Evolutionary conservation across 352 stramenopile genomes (phyloP).

Genomic region (Thalassiosira pacifica): DNA sequence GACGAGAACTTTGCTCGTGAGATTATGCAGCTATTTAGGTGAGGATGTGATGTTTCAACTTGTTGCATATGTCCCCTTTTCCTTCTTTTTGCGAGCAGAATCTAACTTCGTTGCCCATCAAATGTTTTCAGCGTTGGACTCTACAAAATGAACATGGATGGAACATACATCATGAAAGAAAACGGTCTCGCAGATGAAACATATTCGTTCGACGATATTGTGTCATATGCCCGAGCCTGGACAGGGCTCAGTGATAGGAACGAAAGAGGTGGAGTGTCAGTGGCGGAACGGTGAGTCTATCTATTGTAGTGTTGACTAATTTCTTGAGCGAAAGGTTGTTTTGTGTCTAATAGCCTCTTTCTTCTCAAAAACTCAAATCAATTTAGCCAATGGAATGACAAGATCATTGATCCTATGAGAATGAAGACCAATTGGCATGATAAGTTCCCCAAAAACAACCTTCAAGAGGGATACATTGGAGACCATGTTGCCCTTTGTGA

Average conservation of each 20-base stretch:
- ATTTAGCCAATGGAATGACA: too few species aligned
- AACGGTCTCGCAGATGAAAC: constrained; percentile 52
- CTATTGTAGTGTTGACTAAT: too few species aligned
- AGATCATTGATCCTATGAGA: constrained; percentile 68
- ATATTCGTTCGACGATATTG: constrained; percentile 50
- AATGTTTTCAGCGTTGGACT: constrained; percentile 73
- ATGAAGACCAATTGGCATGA: constrained; percentile 63
- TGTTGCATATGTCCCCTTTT: too few species aligned
- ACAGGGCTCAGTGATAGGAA: constrained; percentile 63
- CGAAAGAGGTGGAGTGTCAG: neutral
- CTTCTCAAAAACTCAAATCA: too few species aligned
- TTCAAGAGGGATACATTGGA: constrained; percentile 63
- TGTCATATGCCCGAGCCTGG: constrained; percentile 58
- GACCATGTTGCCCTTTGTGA: constrained; percentile 71
- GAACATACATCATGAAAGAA: constrained; percentile 50
- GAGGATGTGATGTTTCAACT: constrained; percentile 10
- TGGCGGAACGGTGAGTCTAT: neutral
- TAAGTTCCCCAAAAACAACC: constrained; percentile 66
- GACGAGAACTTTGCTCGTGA: constrained; percentile 27
- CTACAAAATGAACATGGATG: constrained; percentile 60
- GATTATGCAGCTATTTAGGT: constrained; percentile 71
- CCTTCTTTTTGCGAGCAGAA: too few species aligned
- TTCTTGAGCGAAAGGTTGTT: too few species aligned
- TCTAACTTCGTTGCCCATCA: too few species aligned
- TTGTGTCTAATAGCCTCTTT: too few species aligned